Evolutionary conservation across 768 basidiomycete genomes (phyloP), one percentile per base, ranked within the genome.

Genomic region (Strobilomyces confusus): DNA sequence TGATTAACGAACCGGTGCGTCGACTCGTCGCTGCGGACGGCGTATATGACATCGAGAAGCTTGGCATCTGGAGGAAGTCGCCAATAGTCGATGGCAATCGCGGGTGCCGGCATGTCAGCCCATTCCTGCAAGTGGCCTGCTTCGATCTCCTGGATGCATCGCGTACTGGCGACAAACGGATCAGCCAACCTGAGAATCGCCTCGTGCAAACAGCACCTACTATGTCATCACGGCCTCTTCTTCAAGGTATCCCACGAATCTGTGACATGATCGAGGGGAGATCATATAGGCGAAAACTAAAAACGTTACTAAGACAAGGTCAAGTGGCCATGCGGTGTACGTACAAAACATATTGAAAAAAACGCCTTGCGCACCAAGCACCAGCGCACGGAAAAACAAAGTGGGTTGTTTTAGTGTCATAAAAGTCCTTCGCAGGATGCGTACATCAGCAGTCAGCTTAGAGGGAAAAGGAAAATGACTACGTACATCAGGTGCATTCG

Each of bases 1-100:
- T 98, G 95, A 70, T 98, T 98, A 58, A 95, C 92, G 63, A 98
- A 98, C 46, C 92, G 79, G 64, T 98, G 95, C 1, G 89, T 93
- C 1, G 89, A 81, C 68, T 98, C 95, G 69, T 98, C 95, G 15
- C 90, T 92, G 61, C 95, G 81, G 32, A 98, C 90, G 32, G 92
- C 93, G 63, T 91, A 91, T 45, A 98, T 78, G 44, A 95, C 87
- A 62, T 98, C 95, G 19, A 92, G 74, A 54, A 98, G 73, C 61
- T 81, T 93, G 0, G 92, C 89, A 60, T 87, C 68, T 3, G 80
- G 72, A 3, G 69, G 65, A 30, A 95, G 77, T 22, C 93, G 82
- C 92, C 95, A 98, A 71, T 98, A 98, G 66, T 98, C 94, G 57
- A 91, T 93, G 9, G 95, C 89, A 66, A 98, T 95, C 62, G 81